Evolutionary conservation across 306 rosid genomes (phyloP), one percentile per base, ranked within the genome.

Genomic region (Citrullus amarus): DNA sequence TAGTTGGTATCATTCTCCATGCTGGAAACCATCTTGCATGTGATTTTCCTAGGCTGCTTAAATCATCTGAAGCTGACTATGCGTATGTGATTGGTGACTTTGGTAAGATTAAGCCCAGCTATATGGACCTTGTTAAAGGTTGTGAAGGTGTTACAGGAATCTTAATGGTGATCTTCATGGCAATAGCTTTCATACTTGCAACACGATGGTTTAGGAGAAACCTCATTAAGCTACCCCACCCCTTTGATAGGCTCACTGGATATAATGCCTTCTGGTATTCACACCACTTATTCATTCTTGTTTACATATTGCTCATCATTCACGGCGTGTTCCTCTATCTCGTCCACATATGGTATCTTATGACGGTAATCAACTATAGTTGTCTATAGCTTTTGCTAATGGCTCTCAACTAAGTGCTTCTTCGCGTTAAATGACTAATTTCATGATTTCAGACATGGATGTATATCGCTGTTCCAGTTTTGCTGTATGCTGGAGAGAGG

Each of bases 231-330:
- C 87, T 96, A 17, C 99, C 99, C 65, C 89, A 83, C 80, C 99
- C 99, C 59, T 88, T 96, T 81, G 89, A 84, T 78, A 89, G 96
- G 87, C 91, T 93, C 81, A 96, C 97, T 12, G 99, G 99, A 70
- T 96, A 81, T 86, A 96, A 96, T 70, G 98, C 99, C 62, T 96
- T 96, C 83, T 96, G 99, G 98, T 96, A 96, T 89, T 96, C 99
- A 38, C 99, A 96, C 86, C 99, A 96, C 86, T 90, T 93, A 22
- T 93, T 96, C 84, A 90, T 96, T 88, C 78, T 96, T 74, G 99
- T 96, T 79, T 96, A 96, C 68, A 81, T 80, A 83, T 84, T 96
- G 86, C 97, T 96, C 82, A 56, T 96, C 81, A 10, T 91, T 85
- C 99, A 96, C 66, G 99, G 99, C 50, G 48, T 48, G 76, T 83